Conservation (phyloP, 257 asterid species). For the Henckelia pumila region DNA sequence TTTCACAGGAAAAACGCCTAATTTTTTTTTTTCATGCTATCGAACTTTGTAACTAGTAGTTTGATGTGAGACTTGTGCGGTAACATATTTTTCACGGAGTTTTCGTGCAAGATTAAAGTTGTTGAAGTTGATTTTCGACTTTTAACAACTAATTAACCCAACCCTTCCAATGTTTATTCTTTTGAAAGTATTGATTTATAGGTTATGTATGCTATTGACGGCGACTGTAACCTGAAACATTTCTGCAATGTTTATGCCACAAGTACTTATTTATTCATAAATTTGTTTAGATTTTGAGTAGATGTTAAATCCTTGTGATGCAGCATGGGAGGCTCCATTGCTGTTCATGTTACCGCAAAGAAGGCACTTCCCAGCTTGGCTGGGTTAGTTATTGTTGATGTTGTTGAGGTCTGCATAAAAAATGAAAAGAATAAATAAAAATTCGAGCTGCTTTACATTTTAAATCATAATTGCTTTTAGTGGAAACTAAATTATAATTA, state of each 20-base stretch:
- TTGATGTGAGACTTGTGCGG: not conserved
- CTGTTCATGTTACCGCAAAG: conserved; percentile 80
- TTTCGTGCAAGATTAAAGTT: no score
- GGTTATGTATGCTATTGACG: conserved; percentile 1
- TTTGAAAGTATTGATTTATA: conserved; percentile 4
- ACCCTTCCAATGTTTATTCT: not conserved
- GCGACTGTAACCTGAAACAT: not conserved
- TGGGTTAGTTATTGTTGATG: conserved; percentile 90
- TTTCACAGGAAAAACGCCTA: not conserved
- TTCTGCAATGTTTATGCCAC: not conserved
- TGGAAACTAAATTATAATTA: conserved; percentile 10
- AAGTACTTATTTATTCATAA: not conserved
- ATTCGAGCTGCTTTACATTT: not conserved
- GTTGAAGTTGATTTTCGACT: no score
- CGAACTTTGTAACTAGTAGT: not conserved
- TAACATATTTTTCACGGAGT: not conserved
- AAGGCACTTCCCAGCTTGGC: conserved; percentile 76
- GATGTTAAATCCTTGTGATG: conserved; percentile 11
- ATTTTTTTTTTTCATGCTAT: not conserved
- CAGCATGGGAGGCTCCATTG: conserved; percentile 97
- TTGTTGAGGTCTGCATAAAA: conserved; percentile 75
- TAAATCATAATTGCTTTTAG: not conserved
- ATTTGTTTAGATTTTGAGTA: not conserved
- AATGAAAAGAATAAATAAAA: no score
- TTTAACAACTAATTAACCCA: no score